Conservation (phyloP, 2,329 filamentous ascomycete species). For the Fonsecaea pedrosoi region DNA sequence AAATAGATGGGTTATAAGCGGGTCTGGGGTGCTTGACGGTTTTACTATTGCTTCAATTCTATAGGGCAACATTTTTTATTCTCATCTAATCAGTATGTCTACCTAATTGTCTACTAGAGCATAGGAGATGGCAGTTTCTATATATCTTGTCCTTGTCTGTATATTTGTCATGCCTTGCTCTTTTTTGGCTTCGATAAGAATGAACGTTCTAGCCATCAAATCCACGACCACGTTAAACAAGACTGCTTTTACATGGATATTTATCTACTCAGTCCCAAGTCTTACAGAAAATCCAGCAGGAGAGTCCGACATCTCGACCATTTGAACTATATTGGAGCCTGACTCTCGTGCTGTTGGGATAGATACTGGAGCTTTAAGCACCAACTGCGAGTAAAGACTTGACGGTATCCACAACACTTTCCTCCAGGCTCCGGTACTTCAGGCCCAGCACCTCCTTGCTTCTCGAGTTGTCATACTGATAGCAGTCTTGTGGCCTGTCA, state of each 20-base stretch:
- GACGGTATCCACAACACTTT: conserved; percentile 49
- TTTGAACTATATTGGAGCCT: neutral
- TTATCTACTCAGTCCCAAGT: neutral
- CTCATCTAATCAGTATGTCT: neutral
- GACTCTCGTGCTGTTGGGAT: neutral
- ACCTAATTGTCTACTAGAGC: neutral
- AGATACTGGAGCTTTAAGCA: conserved; percentile 36
- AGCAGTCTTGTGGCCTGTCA: conserved; percentile 59
- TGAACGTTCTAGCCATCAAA: neutral
- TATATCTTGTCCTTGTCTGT: neutral
- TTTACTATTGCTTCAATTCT: neutral
- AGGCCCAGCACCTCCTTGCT: conserved; percentile 52
- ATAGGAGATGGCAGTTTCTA: neutral
- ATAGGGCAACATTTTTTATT: neutral
- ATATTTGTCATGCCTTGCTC: too few relatives aligned
- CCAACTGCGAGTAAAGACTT: conserved; percentile 66
- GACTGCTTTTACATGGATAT: neutral
- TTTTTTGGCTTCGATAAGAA: neutral
- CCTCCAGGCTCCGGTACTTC: conserved; percentile 49
- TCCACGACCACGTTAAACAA: neutral
- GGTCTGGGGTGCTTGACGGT: too few relatives aligned
- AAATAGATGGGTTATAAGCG: too few relatives aligned
- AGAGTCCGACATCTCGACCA: neutral
- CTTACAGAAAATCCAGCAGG: neutral
- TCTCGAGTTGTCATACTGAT: conserved; percentile 49